Base-by-base conservation (phyloP, 495 filamentous ascomycete genomes). In the Daldinia concentrica region DNA sequence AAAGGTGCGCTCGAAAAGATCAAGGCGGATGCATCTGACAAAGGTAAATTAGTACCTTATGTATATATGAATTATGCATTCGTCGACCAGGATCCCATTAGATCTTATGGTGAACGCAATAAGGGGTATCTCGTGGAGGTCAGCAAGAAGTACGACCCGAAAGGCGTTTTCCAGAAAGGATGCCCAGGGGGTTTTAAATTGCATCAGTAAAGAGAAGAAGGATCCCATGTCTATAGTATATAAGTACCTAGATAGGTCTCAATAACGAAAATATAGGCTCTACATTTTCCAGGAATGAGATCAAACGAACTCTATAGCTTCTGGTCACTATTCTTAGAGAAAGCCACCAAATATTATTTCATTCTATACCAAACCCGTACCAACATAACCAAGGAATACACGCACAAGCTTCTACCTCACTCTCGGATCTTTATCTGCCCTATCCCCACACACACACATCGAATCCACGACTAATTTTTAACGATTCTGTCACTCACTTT, bases 401-500 rank as follows among this genome's bases (percentile, higher is more conserved):
- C 9, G 6, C 2, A 43, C 39, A 17, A 43, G 2, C n/a, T 8
- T 6, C 15, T 9, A 43, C 8, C 14, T 19, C 43, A 19, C 3
- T 11, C 43, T 3, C 9, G 4, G 17, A 24, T n/a, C n/a, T n/a
- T n/a, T n/a, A n/a, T n/a, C n/a, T n/a, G n/a, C n/a, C n/a, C n/a
- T n/a, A n/a, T n/a, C n/a, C n/a, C n/a, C n/a, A n/a, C n/a, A n/a
- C n/a, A n/a, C n/a, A 7, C 17, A 48, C 3, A 9, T 11, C 8
- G 19, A 19, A 1, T 19, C 8, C 1, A 1, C 3, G 17, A 22
- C 17, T 11, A 11, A 48, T 11, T 22, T 22, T 8, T 4, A 54
- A 29, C 3, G 2, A 41, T 17, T 27, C 15, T 24, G 8, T 59
- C 30, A 66, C 54, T 58, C 63, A 58, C 30, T 66, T 48, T 66